These are phyloP conservation scores for Teunomyces gatunensis DNA, from an alignment of 805 yeast species.

Conservation along the genomic window DNA sequence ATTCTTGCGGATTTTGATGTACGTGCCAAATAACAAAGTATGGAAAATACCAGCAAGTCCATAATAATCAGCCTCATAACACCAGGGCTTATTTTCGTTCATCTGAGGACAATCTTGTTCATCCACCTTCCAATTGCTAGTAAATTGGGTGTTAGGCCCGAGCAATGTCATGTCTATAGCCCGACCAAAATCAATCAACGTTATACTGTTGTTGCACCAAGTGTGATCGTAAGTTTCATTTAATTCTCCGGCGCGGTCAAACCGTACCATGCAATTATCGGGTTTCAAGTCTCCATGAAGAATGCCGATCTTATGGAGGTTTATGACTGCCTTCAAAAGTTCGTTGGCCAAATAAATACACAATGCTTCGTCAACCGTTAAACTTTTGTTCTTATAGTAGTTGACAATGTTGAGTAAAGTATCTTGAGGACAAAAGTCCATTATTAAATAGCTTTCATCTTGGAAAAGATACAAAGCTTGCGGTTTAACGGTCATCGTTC, in stretches of 20 bases:
- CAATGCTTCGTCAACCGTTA: slow-evolving; percentile 55
- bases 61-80: slow-evolving; percentile 76
- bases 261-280: slow-evolving; percentile 78
- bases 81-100: slow-evolving; percentile 62
- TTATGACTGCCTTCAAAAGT: slow-evolving; percentile 55
- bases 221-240: slow-evolving; percentile 31
- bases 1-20: slow-evolving; percentile 42
- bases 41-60: slow-evolving; percentile 79
- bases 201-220: slow-evolving; percentile 55
- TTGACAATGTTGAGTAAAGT: slow-evolving; percentile 70
- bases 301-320: slow-evolving; percentile 62
- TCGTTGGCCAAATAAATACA: slow-evolving; percentile 65
- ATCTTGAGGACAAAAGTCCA: slow-evolving; percentile 68
- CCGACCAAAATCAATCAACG: slow-evolving; percentile 78
- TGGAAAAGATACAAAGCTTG: slow-evolving; percentile 51
- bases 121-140: slow-evolving; percentile 58
- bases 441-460: slow-evolving; percentile 67
- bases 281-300: slow-evolving; percentile 86
- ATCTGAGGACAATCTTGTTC: slow-evolving; percentile 74
- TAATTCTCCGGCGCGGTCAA: slow-evolving; percentile 21
- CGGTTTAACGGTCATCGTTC: slow-evolving; percentile 41
- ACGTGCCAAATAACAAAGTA: slow-evolving; percentile 66
- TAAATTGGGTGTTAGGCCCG: slow-evolving; percentile 47
- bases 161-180: slow-evolving; percentile 68
- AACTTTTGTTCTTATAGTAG: slow-evolving; percentile 27